Evolutionary conservation across 2,329 filamentous ascomycete genomes (phyloP).

Genomic region (Verticillium nonalfalfae): DNA sequence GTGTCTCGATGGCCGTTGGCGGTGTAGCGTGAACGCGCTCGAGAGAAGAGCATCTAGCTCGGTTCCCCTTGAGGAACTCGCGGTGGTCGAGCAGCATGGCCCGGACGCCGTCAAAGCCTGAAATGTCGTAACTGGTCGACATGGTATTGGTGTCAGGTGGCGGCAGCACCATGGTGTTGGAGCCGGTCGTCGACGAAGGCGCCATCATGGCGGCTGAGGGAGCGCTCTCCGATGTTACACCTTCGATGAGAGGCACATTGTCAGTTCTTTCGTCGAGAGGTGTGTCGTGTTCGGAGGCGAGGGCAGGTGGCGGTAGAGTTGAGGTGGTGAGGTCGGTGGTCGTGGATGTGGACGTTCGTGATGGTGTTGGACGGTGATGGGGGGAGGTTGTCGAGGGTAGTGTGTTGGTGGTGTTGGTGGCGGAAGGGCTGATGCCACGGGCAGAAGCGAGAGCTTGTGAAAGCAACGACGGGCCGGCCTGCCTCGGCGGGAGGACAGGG

Average conservation of each 20-base stretch:
- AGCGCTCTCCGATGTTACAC: slow-evolving; percentile 27
- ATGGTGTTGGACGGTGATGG: slow-evolving; percentile 2
- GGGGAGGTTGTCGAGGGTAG: neutral
- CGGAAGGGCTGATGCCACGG: slow-evolving; percentile 35
- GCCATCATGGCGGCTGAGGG: slow-evolving; percentile 22
- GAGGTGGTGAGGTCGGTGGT: neutral
- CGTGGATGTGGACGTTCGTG: slow-evolving; percentile 6
- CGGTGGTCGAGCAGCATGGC: slow-evolving; percentile 28
- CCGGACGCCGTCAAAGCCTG: slow-evolving; percentile 24
- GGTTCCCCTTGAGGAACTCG: slow-evolving; percentile 19
- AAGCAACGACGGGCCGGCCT: slow-evolving; percentile 48
- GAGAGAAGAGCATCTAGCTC: slow-evolving; percentile 19
- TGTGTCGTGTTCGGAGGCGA: slow-evolving; percentile 1
- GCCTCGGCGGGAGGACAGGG: slow-evolving; percentile 28
- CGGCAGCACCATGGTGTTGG: slow-evolving; percentile 12
- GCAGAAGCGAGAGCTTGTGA: slow-evolving; percentile 53
- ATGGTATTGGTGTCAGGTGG: slow-evolving; percentile 19
- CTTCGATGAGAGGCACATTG: slow-evolving; percentile 29
- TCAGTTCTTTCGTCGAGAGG: slow-evolving; percentile 15
- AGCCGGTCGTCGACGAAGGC: slow-evolving; percentile 18
- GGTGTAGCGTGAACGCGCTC: slow-evolving; percentile 28
- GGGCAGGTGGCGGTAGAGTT: slow-evolving; percentile 1
- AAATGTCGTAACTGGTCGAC: slow-evolving; percentile 23
- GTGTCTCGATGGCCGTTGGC: slow-evolving; percentile 13
- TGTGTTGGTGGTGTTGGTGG: neutral